phyloP scores from a whole-genome alignment of 192 early-diverging fungal genomes.

The Entomortierella lignicola region DNA sequence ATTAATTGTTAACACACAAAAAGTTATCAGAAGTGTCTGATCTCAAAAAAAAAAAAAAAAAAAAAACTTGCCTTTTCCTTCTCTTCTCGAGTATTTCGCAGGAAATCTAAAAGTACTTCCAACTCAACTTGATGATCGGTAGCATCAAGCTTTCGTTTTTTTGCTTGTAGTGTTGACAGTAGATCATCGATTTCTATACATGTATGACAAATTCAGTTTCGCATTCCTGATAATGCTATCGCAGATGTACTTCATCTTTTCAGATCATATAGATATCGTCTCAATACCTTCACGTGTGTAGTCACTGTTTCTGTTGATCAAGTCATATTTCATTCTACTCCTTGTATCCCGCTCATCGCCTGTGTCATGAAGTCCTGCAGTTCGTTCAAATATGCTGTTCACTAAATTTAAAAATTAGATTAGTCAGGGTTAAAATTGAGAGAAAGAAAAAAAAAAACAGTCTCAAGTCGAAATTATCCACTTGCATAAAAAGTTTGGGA shows the following conservation, averaged over 20 bases:
- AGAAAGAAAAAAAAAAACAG: not conserved
- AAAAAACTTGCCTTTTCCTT: slow-evolving; percentile 61
- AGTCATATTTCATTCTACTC: slow-evolving; percentile 23
- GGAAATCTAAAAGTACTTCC: slow-evolving; percentile 71
- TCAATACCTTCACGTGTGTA: slow-evolving; percentile 35
- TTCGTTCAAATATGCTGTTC: slow-evolving; percentile 52
- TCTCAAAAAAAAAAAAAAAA: too few species aligned
- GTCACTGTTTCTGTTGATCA: slow-evolving; percentile 30
- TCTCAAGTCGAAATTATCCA: not conserved
- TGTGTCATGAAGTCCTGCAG: slow-evolving; percentile 14
- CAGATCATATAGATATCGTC: not conserved
- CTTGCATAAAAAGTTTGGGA: slow-evolving; percentile 84
- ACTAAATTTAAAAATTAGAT: slow-evolving; percentile 42
- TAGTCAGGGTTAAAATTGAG: slow-evolving; percentile 17
- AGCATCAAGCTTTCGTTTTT: slow-evolving; percentile 69
- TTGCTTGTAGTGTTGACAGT: slow-evolving; percentile 66
- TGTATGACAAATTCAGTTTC: not conserved
- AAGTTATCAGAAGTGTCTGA: too few species aligned
- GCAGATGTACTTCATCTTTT: not conserved
- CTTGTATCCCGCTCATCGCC: slow-evolving; percentile 8
- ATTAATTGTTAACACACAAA: too few species aligned
- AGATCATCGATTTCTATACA: slow-evolving; percentile 71
- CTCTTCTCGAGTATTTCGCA: slow-evolving; percentile 66
- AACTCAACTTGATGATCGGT: slow-evolving; percentile 69
- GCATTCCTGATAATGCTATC: not conserved